A percentile compares a stretch with the other conserved stretches of the same genome.
phyloP scores from a whole-genome alignment of 305 asterid species.

The Solanum hybrid region DNA sequence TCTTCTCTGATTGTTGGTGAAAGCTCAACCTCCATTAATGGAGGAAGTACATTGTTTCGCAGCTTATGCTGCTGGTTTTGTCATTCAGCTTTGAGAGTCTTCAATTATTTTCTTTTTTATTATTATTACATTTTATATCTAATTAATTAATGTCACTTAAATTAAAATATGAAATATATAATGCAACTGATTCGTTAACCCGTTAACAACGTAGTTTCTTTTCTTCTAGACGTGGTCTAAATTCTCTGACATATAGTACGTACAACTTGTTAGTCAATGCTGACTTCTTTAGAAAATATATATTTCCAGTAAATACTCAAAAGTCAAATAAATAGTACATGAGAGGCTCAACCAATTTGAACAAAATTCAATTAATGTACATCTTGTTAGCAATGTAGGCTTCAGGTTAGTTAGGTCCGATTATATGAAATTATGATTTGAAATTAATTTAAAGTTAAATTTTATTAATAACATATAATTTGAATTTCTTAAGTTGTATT shows the following conservation, averaged over 20 bases:
- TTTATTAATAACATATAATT: not conserved
- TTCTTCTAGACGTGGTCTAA: not conserved
- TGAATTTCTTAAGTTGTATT: not conserved
- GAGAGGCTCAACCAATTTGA: not conserved
- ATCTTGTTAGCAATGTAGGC: not conserved
- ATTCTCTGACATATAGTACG: not conserved
- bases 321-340: not conserved
- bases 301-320: not conserved
- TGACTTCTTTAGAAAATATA: not conserved
- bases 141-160: no score
- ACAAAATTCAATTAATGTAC: not conserved
- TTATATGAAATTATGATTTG: not conserved
- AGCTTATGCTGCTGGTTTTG: no score
- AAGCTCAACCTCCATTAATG: no score
- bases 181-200: not conserved
- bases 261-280: not conserved
- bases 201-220: not conserved
- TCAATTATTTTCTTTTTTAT: not conserved
- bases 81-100: not conserved
- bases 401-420: not conserved
- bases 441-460: not conserved
- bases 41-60: no score
- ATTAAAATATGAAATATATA: not conserved
- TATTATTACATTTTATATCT: no score
- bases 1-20: no score